These are phyloP conservation scores for Omphalotus guepiniiformis DNA, from an alignment of 768 basidiomycete species.

Conservation along the genomic window DNA sequence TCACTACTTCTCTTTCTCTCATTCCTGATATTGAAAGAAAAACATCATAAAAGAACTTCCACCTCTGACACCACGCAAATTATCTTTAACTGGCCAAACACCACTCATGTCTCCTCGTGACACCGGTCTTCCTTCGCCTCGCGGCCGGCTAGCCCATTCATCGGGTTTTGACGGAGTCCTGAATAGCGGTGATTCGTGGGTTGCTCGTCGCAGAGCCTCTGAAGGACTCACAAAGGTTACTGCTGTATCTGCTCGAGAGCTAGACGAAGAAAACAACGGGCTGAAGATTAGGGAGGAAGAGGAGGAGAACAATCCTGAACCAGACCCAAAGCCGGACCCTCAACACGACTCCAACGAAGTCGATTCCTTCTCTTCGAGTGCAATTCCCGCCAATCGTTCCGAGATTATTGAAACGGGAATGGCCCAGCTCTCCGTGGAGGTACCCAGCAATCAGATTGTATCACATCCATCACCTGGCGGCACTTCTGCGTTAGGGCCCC, in stretches of 20 bases:
- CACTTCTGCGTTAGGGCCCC: constrained; percentile 26
- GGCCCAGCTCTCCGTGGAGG: constrained; percentile 13
- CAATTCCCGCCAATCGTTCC: neutral
- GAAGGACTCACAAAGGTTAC: constrained; percentile 45
- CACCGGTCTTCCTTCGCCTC: constrained; percentile 56
- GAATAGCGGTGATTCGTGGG: constrained; percentile 64
- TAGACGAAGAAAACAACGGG: constrained; percentile 37
- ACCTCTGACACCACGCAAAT: constrained; percentile 55
- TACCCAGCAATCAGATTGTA: constrained; percentile 12
- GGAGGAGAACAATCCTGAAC: constrained; percentile 29
- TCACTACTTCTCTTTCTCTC: constrained; percentile 9
- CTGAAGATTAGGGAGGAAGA: constrained; percentile 59
- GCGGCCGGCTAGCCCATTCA: constrained; percentile 54
- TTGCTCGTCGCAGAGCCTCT: constrained; percentile 58
- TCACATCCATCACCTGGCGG: constrained; percentile 13
- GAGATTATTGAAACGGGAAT: constrained; percentile 12
- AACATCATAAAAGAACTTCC: constrained; percentile 47
- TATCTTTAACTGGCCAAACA: constrained; percentile 61
- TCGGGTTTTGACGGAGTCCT: constrained; percentile 74
- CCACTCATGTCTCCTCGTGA: constrained; percentile 59
- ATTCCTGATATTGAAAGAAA: constrained; percentile 13
- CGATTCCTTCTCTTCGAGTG: neutral
- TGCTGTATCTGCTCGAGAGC: constrained; percentile 32
- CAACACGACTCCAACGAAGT: neutral
- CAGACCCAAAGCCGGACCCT: neutral